Conservation (phyloP, 2,329 filamentous ascomycete species). For the Cladosporium velox region DNA sequence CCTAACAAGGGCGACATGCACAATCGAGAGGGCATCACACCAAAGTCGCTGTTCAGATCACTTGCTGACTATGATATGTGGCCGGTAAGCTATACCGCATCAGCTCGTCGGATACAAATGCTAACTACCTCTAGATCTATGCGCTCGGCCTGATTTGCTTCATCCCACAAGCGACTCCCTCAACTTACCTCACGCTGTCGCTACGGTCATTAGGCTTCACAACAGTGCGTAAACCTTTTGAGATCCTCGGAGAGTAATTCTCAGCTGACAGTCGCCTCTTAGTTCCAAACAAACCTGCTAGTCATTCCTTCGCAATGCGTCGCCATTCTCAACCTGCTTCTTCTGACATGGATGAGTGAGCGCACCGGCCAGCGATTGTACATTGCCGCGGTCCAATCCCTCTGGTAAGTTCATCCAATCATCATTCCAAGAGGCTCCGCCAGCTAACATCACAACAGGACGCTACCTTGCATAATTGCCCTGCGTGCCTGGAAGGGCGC, state of each 20-base stretch:
- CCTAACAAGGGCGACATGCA: constrained; percentile 59
- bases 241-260: fast-evolving
- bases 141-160: constrained; percentile 37
- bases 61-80: constrained; percentile 46
- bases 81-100: constrained; percentile 22
- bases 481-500: constrained; percentile 37
- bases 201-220: constrained; percentile 29
- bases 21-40: constrained; percentile 59
- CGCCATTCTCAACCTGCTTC: constrained; percentile 46
- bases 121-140: constrained; percentile 19
- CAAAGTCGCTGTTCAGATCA: constrained; percentile 36
- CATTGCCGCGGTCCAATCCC: constrained; percentile 43
- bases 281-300: constrained; percentile 64
- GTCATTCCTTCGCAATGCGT: constrained; percentile 53
- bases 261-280: constrained; percentile 28
- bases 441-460: constrained; percentile 28
- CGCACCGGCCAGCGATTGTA: constrained; percentile 56
- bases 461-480: constrained; percentile 42
- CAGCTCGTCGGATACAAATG: not conserved
- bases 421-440: constrained; percentile 27
- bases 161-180: constrained; percentile 54
- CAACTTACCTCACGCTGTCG: constrained; percentile 58
- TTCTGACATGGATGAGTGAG: constrained; percentile 53
- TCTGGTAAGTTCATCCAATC: constrained; percentile 39
- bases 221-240: not conserved